Conservation (phyloP, 495 filamentous ascomycete genomes). For the Lasiosphaeris hirsuta region DNA sequence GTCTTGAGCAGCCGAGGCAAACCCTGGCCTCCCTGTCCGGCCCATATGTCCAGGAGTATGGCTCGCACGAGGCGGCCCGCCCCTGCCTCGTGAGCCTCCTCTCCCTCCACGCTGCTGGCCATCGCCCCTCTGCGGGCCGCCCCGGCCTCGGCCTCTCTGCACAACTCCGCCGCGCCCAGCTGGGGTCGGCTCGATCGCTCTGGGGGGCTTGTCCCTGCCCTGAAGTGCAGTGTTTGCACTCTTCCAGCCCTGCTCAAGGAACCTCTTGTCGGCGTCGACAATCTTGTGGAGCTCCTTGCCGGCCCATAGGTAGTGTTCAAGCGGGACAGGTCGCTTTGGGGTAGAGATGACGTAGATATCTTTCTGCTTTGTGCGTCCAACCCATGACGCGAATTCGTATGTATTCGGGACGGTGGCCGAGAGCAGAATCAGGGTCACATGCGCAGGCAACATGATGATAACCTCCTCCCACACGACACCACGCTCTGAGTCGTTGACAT, state of each 20-base stretch:
- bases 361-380: constrained; percentile 95
- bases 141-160: constrained; percentile 48
- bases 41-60: constrained; percentile 77
- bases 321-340: constrained; percentile 86
- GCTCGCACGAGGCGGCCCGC: constrained; percentile 55
- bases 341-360: constrained; percentile 99
- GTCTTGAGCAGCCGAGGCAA: constrained; percentile 86
- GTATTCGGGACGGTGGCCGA: constrained; percentile 98
- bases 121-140: constrained; percentile 54
- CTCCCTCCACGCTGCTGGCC: constrained; percentile 52
- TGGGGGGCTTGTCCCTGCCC: constrained; percentile 70
- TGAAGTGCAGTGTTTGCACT: constrained; percentile 81
- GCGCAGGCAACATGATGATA: constrained; percentile 98
- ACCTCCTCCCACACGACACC: constrained; percentile 99
- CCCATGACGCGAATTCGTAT: constrained; percentile 96
- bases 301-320: constrained; percentile 96
- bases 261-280: constrained; percentile 86
- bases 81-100: constrained; percentile 56
- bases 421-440: constrained; percentile 90
- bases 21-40: constrained; percentile 75
- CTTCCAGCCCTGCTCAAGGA: constrained; percentile 89
- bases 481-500: constrained; percentile 95
- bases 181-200: constrained; percentile 50
- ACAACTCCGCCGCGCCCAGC: constrained; percentile 46
- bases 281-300: constrained; percentile 90